Evolutionary conservation across 768 basidiomycete species (phyloP).

Genomic region (Auricularia heimuer): DNA sequence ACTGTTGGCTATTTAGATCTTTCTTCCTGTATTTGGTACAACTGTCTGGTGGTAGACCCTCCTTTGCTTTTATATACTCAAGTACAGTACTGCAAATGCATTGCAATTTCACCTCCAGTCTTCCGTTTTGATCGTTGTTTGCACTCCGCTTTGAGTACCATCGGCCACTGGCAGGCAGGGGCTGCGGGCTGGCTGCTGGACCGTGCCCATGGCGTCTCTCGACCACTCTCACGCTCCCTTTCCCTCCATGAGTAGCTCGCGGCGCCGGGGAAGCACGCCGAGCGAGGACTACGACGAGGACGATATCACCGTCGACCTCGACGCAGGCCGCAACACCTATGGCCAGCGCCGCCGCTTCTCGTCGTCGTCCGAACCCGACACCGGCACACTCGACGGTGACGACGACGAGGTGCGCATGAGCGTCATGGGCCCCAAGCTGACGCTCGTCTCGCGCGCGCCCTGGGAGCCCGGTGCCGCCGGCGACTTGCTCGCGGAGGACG

Average conservation of each 20-base stretch:
- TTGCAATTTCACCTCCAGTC: no score
- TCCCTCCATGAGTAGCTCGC: not conserved
- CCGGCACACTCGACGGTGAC: slow-evolving; percentile 23
- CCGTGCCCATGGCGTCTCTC: not conserved
- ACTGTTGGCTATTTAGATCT: no score
- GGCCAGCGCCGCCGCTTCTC: not conserved
- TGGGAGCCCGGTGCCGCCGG: slow-evolving; percentile 60
- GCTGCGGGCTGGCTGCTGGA: no score
- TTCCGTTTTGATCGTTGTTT: no score
- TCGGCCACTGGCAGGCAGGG: no score
- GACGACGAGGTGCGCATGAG: slow-evolving; percentile 32
- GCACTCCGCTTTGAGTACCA: no score
- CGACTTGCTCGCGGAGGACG: slow-evolving; percentile 30
- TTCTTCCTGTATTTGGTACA: no score
- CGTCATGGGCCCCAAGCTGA: slow-evolving; percentile 73
- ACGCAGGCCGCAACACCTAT: not conserved
- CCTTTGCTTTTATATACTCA: no score
- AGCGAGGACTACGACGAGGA: not conserved
- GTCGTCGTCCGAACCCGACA: not conserved
- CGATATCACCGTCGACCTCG: not conserved
- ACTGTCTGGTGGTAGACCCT: no score
- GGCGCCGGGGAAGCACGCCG: not conserved
- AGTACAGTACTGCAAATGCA: no score
- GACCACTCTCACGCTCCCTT: not conserved
- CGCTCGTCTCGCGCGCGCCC: slow-evolving; percentile 70